Base-by-base conservation (phyloP, 176 grass and related monocot species). In the Hsuehochloa calcarea region DNA sequence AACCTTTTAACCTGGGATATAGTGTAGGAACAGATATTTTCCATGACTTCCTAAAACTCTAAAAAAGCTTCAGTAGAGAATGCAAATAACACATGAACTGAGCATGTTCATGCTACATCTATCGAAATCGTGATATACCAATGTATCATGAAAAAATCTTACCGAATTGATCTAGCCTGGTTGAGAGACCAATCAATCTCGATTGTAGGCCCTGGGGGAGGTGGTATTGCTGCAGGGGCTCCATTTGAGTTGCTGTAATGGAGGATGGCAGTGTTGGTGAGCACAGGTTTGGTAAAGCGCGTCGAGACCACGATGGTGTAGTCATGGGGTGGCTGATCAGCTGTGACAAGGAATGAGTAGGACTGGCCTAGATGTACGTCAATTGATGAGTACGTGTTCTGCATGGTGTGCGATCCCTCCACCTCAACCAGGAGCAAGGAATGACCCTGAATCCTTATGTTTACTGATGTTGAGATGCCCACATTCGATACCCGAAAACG, bases 351-450 rank as follows among this genome's bases (percentile, higher is more conserved):
- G 82, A 99, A 93, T 1, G 96, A 99, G 41, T 93, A 99, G 14
- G 96, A 99, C 80, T 99, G 93, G 56, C 96, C 96, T 27, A 99
- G 65, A 86, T 99, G 96, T 26, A 99, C 25, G 10, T 99, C 96
- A 3, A 99, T 72, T 1, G 93, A 99, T 56, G 89, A 62, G 88
- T 91, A 99, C 0, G 65, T 86, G 81, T 69, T 96, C 75, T 99
- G 96, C 75, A 99, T 70, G 6, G 85, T 92, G 91, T 99, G 96
- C 17, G 96, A 99, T 19, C 96, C 96, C 70, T 99, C 96, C 47
- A 99, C 96, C 75, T 99, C 96, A 74, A 99, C 96, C 44, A 99
- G 81, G 41, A 86, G 38, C 93, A 99, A 88, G 26, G 83, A 90
- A 82, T 99, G 96, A 0, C 93, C 93, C 74, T 99, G 96, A 78